Conservation (phyloP, 257 asterid species). For the Avicennia marina region DNA sequence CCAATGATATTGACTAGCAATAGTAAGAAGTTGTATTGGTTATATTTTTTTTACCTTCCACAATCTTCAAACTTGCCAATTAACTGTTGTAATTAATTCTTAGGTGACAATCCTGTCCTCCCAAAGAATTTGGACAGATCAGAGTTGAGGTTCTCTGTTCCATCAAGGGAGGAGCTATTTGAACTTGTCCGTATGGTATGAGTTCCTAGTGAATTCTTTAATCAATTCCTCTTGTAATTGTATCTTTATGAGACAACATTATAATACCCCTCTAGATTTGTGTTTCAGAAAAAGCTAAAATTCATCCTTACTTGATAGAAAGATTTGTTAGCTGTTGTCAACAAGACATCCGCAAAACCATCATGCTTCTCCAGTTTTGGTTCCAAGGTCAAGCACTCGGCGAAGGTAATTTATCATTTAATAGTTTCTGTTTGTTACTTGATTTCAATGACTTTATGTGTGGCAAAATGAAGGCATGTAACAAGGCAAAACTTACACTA, state of each 20-base stretch:
- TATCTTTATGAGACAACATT: constrained; percentile 15
- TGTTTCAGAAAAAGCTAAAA: constrained; percentile 56
- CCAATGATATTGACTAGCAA: constrained; percentile 97
- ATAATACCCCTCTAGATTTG: constrained; percentile 56
- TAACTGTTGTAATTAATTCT: constrained; percentile 20
- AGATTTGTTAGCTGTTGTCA: constrained; percentile 56
- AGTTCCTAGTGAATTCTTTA: constrained; percentile 14
- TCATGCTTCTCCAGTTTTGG: constrained; percentile 91
- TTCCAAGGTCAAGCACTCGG: constrained; percentile 57
- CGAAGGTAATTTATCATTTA: constrained; percentile 43
- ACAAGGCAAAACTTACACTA: background rate
- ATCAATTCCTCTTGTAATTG: background rate
- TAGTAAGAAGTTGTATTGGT: constrained; percentile 48
- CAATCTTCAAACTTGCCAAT: constrained; percentile 11
- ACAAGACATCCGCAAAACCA: constrained; percentile 88
- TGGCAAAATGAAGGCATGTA: constrained; percentile 1
- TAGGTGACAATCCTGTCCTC: constrained; percentile 73
- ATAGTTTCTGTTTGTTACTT: constrained; percentile 22
- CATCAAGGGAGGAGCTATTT: constrained; percentile 57
- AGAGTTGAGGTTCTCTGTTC: constrained; percentile 58
- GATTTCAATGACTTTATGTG: constrained; percentile 6
- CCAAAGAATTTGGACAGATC: constrained; percentile 74
- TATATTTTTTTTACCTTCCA: constrained; percentile 10
- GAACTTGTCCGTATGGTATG: constrained; percentile 58
- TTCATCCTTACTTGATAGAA: constrained; percentile 64